Evolutionary conservation across 495 filamentous ascomycete species (phyloP).

Genomic region (Podospora conica): DNA sequence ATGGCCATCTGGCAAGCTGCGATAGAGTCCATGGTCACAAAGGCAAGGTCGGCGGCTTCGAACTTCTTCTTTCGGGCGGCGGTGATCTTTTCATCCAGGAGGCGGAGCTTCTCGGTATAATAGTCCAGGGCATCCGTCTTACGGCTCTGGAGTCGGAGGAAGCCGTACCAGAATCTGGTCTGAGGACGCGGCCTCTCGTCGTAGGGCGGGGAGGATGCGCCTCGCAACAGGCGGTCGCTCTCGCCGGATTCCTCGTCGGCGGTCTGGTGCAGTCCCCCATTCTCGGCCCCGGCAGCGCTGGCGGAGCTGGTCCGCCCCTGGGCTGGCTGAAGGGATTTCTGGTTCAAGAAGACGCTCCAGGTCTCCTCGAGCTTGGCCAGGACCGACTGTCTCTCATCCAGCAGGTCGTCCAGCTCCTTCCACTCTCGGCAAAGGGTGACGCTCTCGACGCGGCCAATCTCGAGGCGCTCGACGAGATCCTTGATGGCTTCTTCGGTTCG

Average conservation of each 20-base stretch:
- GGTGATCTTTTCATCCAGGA: constrained; percentile 70
- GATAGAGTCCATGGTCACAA: constrained; percentile 95
- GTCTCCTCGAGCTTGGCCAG: constrained; percentile 75
- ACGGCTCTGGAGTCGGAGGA: constrained; percentile 62
- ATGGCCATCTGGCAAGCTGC: constrained; percentile 90
- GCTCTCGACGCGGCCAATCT: constrained; percentile 88
- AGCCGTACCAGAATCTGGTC: constrained; percentile 72
- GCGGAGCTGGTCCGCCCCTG: constrained; percentile 5
- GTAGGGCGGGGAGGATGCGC: constrained; percentile 32
- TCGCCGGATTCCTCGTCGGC: constrained; percentile 41
- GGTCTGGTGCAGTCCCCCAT: background rate
- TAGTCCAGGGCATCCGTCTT: constrained; percentile 89
- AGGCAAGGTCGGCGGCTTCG: constrained; percentile 72
- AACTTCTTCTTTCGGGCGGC: constrained; percentile 69
- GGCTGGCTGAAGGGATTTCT: constrained; percentile 16
- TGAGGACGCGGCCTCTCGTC: constrained; percentile 52
- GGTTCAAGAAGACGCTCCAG: constrained; percentile 61
- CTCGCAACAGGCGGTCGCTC: constrained; percentile 45
- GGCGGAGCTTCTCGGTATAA: constrained; percentile 79
- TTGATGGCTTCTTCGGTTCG: constrained; percentile 78
- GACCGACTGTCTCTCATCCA: constrained; percentile 58
- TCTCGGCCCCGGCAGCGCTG: background rate
- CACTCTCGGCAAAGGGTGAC: constrained; percentile 86
- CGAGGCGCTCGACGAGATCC: constrained; percentile 76
- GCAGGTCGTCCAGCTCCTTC: constrained; percentile 70